Percentiles rank a stretch among this genome's conserved stretches.
Evolutionary conservation across 163 green algal genomes (phyloP).

Genomic region (Scenedesmus sp.): DNA sequence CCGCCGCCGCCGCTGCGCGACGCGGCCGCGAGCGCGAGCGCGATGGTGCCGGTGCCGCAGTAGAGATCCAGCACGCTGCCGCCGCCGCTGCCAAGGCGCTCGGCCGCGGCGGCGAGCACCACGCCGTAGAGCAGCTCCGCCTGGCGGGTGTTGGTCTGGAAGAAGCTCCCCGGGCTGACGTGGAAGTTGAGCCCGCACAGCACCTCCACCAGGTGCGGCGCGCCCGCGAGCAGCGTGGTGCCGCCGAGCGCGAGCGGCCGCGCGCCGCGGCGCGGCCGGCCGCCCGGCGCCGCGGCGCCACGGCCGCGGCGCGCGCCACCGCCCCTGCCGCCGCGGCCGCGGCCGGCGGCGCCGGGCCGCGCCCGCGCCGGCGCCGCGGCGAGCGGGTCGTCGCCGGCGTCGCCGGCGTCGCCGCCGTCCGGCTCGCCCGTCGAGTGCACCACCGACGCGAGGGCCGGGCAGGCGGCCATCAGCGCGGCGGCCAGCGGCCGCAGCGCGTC

Average conservation of each 20-base stretch:
- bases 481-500: slow-evolving; percentile 8
- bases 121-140: slow-evolving; percentile 70
- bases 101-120: slow-evolving; percentile 58
- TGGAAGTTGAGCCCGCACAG: slow-evolving; percentile 66
- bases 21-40: slow-evolving; percentile 67
- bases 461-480: neutral
- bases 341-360: neutral
- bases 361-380: slow-evolving; percentile 2
- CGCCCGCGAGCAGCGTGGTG: slow-evolving; percentile 3
- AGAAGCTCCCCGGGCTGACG: slow-evolving; percentile 83
- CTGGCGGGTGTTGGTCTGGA: slow-evolving; percentile 87
- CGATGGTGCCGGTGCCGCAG: slow-evolving; percentile 85
- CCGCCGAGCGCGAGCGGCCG: slow-evolving; percentile 12
- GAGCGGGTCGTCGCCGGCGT: too few species aligned
- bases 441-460: slow-evolving; percentile 13
- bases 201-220: neutral
- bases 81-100: neutral
- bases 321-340: slow-evolving; percentile 14
- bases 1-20: slow-evolving; percentile 35
- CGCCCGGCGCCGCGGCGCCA: too few species aligned
- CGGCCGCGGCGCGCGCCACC: too few species aligned
- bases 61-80: slow-evolving; percentile 83
- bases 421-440: slow-evolving; percentile 30
- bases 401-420: too few species aligned
- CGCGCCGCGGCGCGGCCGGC: neutral